Evolutionary conservation across 2,329 filamentous ascomycete genomes (phyloP).

Genomic region (Epichloe sibirici): DNA sequence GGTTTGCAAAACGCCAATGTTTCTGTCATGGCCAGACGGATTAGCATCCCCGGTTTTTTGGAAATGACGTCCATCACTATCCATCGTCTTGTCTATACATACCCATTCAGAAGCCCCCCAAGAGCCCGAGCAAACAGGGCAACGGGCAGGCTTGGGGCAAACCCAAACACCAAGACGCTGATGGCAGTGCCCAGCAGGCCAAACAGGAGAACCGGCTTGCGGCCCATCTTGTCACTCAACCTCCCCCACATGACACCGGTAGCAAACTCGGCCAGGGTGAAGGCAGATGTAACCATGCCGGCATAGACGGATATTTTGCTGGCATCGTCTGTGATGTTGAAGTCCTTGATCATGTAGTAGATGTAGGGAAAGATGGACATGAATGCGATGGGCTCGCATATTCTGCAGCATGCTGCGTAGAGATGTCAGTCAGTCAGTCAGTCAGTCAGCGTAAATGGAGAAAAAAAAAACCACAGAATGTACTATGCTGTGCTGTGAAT

Average conservation of each 20-base stretch:
- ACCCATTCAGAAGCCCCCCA: conserved; percentile 82
- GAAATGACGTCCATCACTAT: background rate
- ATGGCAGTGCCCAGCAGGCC: conserved; percentile 85
- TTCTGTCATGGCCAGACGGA: conserved; percentile 35
- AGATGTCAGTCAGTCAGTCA: too few relatives aligned
- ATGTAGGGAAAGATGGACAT: conserved; percentile 99
- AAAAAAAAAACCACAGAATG: too few relatives aligned
- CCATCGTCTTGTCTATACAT: conserved; percentile 12
- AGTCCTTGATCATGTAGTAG: conserved; percentile 93
- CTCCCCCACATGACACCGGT: conserved; percentile 93
- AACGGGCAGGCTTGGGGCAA: conserved; percentile 68
- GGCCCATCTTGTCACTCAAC: conserved; percentile 80
- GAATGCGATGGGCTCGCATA: conserved; percentile 97
- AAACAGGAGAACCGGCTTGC: conserved; percentile 82
- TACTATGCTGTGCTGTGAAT: too few relatives aligned
- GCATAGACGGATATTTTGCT: conserved; percentile 82
- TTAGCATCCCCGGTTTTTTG: background rate
- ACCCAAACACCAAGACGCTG: conserved; percentile 88
- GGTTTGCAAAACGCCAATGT: conserved; percentile 90
- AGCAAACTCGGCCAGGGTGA: conserved; percentile 90
- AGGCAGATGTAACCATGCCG: conserved; percentile 91
- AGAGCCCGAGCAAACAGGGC: conserved; percentile 80
- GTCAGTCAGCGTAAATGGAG: too few relatives aligned
- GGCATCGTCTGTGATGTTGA: conserved; percentile 68
- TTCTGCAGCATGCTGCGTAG: conserved; percentile 67